These are phyloP conservation scores for Pichia insulana DNA, from an alignment of 805 yeast genomes.

Conservation along the genomic window DNA sequence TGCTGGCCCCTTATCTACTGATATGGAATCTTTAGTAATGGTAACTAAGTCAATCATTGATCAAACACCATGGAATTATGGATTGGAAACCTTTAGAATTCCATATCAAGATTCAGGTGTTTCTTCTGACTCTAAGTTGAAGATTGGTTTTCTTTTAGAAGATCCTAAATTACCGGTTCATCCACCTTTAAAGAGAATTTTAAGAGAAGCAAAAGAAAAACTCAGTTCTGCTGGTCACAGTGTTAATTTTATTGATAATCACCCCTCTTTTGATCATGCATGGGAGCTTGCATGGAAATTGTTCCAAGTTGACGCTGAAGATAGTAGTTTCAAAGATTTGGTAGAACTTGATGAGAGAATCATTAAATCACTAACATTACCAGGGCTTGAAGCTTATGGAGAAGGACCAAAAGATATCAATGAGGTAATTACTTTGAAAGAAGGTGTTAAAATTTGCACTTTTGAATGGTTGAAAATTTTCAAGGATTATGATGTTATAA, in stretches of 20 bases:
- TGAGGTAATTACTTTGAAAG: slow-evolving; percentile 44
- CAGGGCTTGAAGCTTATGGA: slow-evolving; percentile 46
- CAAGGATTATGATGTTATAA: slow-evolving; percentile 52
- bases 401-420: slow-evolving; percentile 46
- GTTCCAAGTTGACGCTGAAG: not conserved
- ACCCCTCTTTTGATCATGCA: slow-evolving; percentile 1
- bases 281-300: slow-evolving; percentile 1
- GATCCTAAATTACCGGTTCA: slow-evolving; percentile 59
- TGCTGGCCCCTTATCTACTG: slow-evolving; percentile 57
- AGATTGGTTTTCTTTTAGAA: slow-evolving; percentile 52
- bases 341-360: slow-evolving; percentile 25
- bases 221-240: not conserved
- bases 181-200: slow-evolving; percentile 52
- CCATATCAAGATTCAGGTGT: slow-evolving; percentile 41
- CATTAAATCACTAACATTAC: slow-evolving; percentile 49
- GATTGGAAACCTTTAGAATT: slow-evolving; percentile 36
- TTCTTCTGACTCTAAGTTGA: slow-evolving; percentile 34
- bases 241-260: not conserved
- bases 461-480: slow-evolving; percentile 37
- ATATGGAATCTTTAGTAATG: slow-evolving; percentile 55
- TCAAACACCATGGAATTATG: slow-evolving; percentile 48
- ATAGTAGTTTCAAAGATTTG: not conserved
- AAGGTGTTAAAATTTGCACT: slow-evolving; percentile 47
- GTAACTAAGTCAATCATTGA: slow-evolving; percentile 55
- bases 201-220: slow-evolving; percentile 18